Evolutionary conservation across 1,139 yeast species (phyloP), one percentile per base, ranked within the genome.

Genomic region (Trichomonascaceae sp.): DNA sequence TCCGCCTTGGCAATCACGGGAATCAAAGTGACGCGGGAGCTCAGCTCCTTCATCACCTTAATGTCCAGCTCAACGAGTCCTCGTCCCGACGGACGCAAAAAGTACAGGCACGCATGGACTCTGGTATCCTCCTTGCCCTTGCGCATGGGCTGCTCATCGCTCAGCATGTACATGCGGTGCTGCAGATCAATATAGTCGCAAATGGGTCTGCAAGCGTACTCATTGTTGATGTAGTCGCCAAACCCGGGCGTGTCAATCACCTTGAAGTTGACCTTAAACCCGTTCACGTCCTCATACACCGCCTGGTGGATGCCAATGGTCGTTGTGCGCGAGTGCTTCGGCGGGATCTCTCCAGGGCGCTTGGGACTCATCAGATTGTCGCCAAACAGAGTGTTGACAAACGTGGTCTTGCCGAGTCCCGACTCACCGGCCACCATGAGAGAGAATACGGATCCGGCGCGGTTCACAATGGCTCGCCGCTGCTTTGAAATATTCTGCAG

Each of bases 371-470:
- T n/a, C 6, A 64, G 31, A 65, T 57, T 31, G 44, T 54, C 45
- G 33, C 50, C 50, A 32, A 85, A 82, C 37, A 85, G 61, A 2
- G 95, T 82, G 58, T 84, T 82, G 55, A 85, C 67, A 45, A 84
- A 82, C 0, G 96, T 84, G 13, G 93, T 77, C 56, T 85, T 57
- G 42, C 96, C 96, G 34, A 84, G 63, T 4, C 95, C 95, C 36
- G 87, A 74, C 58, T 84, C 95, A 46, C 96, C 96, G 28, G 84
- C 85, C 17, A 84, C 80, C 94, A 85, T 81, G 44, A 85, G 47
- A 29, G 93, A 84, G 64, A 84, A 80, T n/a, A 74, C 69, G 38
- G 87, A 80, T 25, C 93, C 94, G 47, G 73, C 67, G 42, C 77
- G 75, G 42, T 85, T 76, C 33, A 80, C 81, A 44, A 79, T 75